Evolutionary conservation across 1,284 basidiomycete species (phyloP).

Genomic region (Lentinus polychrous): DNA sequence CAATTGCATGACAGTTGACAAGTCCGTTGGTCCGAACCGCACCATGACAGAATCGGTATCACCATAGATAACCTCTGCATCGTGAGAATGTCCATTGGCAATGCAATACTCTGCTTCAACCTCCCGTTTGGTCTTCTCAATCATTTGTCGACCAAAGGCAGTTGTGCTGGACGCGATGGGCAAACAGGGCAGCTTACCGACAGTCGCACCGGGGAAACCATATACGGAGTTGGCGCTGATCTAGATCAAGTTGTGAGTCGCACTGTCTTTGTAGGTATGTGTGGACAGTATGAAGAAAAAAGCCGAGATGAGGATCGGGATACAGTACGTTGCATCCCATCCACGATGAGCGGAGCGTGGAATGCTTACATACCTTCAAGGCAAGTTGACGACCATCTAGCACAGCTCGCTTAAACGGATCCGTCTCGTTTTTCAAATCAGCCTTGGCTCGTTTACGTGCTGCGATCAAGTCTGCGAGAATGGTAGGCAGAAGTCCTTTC

Average conservation of each 20-base stretch:
- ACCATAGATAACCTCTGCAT: slow-evolving; percentile 92
- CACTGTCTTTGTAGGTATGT: not conserved
- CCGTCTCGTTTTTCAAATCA: slow-evolving; percentile 91
- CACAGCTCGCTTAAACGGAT: slow-evolving; percentile 92
- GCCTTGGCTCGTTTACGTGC: slow-evolving; percentile 91
- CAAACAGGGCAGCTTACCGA: slow-evolving; percentile 91
- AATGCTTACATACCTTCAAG: slow-evolving; percentile 60
- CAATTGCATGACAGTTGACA: slow-evolving; percentile 80
- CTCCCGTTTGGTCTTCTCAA: slow-evolving; percentile 89
- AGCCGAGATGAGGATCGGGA: not conserved
- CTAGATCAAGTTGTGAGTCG: slow-evolving; percentile 31
- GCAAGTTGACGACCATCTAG: slow-evolving; percentile 92
- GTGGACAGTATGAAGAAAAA: not conserved
- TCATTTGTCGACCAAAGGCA: slow-evolving; percentile 95
- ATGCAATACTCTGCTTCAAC: slow-evolving; percentile 85
- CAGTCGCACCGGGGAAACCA: slow-evolving; percentile 92
- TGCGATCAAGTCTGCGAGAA: slow-evolving; percentile 86
- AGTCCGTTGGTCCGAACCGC: slow-evolving; percentile 83
- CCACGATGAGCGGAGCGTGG: not conserved
- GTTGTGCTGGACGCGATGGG: slow-evolving; percentile 91
- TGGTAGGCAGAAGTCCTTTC: slow-evolving; percentile 85
- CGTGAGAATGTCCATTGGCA: slow-evolving; percentile 78
- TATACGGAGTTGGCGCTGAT: slow-evolving; percentile 98
- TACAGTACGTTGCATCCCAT: too few species aligned
- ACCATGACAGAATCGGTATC: slow-evolving; percentile 99